Evolutionary conservation across 2,329 filamentous ascomycete species (phyloP).

Genomic region (Mycocentrospora acerina): DNA sequence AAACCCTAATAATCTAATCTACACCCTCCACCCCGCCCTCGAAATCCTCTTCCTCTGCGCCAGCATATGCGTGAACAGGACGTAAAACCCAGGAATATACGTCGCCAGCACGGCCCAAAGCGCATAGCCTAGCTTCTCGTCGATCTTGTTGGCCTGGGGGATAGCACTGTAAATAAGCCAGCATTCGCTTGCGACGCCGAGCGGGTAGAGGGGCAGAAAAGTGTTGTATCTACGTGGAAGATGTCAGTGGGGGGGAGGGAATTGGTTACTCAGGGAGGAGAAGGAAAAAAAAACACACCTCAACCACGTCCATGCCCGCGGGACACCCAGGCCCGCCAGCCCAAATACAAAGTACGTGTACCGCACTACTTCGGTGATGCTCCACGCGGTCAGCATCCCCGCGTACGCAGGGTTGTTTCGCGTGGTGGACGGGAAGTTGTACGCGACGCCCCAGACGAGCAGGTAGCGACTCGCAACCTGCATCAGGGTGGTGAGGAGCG

Average conservation of each 20-base stretch:
- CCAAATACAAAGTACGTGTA: slow-evolving; percentile 88
- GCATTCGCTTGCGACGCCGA: slow-evolving; percentile 88
- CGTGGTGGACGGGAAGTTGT: slow-evolving; percentile 69
- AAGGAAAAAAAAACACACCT: no score
- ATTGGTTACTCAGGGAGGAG: no score
- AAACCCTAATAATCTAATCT: neutral
- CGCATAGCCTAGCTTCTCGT: slow-evolving; percentile 57
- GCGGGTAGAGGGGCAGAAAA: slow-evolving; percentile 88
- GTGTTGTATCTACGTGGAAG: slow-evolving; percentile 71
- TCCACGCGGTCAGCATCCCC: slow-evolving; percentile 84
- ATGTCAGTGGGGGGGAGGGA: no score
- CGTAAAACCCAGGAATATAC: slow-evolving; percentile 80
- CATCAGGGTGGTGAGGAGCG: slow-evolving; percentile 81
- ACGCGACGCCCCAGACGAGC: slow-evolving; percentile 83
- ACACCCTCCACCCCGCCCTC: slow-evolving; percentile 12
- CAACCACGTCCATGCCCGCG: slow-evolving; percentile 72
- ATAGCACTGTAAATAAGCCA: slow-evolving; percentile 73
- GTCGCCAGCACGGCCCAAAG: slow-evolving; percentile 67
- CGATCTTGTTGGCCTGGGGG: slow-evolving; percentile 57
- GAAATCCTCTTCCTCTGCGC: slow-evolving; percentile 79
- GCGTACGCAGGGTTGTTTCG: slow-evolving; percentile 63
- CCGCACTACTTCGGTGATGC: slow-evolving; percentile 85
- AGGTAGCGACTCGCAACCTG: slow-evolving; percentile 86
- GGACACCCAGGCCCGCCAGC: slow-evolving; percentile 60
- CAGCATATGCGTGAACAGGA: slow-evolving; percentile 95